phyloP scores from a whole-genome alignment of 306 rosid genomes.

The Macrotyloma uniflorum region DNA sequence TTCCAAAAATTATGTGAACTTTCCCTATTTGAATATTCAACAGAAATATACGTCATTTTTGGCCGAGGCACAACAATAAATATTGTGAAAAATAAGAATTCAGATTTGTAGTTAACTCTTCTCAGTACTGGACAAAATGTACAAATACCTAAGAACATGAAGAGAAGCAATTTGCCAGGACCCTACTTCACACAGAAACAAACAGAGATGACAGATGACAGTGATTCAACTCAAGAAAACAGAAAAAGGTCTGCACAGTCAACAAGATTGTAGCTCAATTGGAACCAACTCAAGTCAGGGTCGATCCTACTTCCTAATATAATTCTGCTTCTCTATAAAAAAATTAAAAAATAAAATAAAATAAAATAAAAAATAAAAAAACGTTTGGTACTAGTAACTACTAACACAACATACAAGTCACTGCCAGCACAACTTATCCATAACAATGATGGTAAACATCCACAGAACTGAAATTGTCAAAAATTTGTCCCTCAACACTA shows the following conservation, averaged over 20 bases:
- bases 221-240: not conserved
- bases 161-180: not conserved
- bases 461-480: not conserved
- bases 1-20: not conserved
- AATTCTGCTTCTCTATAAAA: not conserved
- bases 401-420: no score
- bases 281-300: not conserved
- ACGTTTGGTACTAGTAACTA: no score
- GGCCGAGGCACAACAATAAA: not conserved
- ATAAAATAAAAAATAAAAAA: no score
- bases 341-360: no score
- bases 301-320: not conserved
- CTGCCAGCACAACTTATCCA: not conserved
- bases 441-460: not conserved
- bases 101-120: not conserved
- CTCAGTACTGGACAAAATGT: not conserved
- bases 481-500: not conserved
- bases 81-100: not conserved
- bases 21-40: not conserved
- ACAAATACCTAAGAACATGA: not conserved
- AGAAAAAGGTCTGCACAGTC: not conserved
- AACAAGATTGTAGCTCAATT: not conserved
- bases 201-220: not conserved
- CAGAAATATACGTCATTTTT: not conserved
- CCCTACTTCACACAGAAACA: not conserved